phyloP scores from a whole-genome alignment of 1,284 basidiomycete genomes.

The Sanghuangporus baumii region DNA sequence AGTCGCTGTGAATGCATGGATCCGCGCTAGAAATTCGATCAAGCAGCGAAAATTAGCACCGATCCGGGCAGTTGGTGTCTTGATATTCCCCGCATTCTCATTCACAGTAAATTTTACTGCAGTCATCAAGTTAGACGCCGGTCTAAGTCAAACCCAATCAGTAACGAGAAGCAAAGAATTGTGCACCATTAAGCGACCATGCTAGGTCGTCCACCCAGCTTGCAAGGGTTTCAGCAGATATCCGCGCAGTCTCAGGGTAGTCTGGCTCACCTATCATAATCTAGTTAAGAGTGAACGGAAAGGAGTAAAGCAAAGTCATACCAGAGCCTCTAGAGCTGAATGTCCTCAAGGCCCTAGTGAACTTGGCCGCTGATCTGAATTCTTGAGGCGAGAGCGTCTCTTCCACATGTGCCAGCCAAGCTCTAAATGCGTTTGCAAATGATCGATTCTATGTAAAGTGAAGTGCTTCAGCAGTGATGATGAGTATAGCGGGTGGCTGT shows the following conservation, averaged over 20 bases:
- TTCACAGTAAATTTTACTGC: conserved; percentile 16
- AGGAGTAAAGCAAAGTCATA: background rate
- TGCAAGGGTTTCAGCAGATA: conserved; percentile 17
- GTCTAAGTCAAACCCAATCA: background rate
- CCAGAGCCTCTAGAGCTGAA: conserved; percentile 17
- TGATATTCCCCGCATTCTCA: conserved; percentile 10
- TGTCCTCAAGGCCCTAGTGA: conserved; percentile 13
- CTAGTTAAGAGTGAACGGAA: background rate
- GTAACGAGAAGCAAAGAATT: background rate
- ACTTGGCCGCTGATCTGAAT: conserved; percentile 17
- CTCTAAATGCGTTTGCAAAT: conserved; percentile 16
- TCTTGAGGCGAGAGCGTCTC: conserved; percentile 13
- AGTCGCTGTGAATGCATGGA: conserved; percentile 1
- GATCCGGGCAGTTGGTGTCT: conserved; percentile 14
- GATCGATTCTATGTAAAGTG: conserved; percentile 8
- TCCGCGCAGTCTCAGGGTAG: conserved; percentile 16
- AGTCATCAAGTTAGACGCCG: background rate
- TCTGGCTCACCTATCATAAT: conserved; percentile 13
- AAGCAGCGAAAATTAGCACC: conserved; percentile 16
- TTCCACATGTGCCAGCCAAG: conserved; percentile 16
- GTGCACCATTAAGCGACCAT: conserved; percentile 17
- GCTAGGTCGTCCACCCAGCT: conserved; percentile 18
- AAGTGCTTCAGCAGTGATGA: background rate
- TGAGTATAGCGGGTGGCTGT: background rate
- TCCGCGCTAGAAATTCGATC: conserved; percentile 8